Base-by-base conservation (phyloP, 495 filamentous ascomycete genomes). In the Aspergillus mulundensis region DNA sequence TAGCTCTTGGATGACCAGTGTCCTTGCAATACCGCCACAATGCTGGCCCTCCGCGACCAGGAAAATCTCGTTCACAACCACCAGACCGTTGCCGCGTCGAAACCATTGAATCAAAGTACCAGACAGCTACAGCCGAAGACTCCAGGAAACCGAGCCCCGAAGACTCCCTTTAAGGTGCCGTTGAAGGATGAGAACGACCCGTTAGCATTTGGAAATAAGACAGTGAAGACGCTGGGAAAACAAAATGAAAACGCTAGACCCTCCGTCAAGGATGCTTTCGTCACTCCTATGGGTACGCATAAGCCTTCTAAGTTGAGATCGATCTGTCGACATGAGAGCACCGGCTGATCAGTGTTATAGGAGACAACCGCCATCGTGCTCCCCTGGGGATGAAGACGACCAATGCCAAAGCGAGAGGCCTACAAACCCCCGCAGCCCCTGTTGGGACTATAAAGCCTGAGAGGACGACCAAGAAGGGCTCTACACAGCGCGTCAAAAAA, bases 371-470 rank as follows among this genome's bases (percentile, higher is more conserved):
- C 39, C 87, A 80, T 44, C 85, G 91, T 57, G 91, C 94, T 38
- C 86, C 89, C 4, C 72, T 97, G 48, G 95, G 95, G 36, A 80
- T 86, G 76, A 99, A 99, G 71, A 97, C 93, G 0, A 97, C 94
- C 41, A 99, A 99, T 71, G 89, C 88, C 39, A 97, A 94, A 75
- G 80, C 88, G 49, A 88, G 79, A 63, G 80, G 80, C 5, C 79
- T 85, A 36, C 84, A 86, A 61, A 90, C 83, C 5, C 84, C 84
- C 1, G 81, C 74, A 24, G 77, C 77, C 10, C 71, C 73, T 36
- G 59, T 63, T 30, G 74, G 70, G 38, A 72, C 68, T n/a, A 62
- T 70, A 52, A 77, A 81, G 58, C 65, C 70, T 28, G 72, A 71
- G 45, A 79, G 75, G 62, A 77, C 74, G 3, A 71, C 71, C 34